A percentile compares a stretch with the other conserved stretches of the same genome.
Evolutionary conservation across 345 rosid genomes (phyloP).

Genomic region (Erysimum cheiranthoides): DNA sequence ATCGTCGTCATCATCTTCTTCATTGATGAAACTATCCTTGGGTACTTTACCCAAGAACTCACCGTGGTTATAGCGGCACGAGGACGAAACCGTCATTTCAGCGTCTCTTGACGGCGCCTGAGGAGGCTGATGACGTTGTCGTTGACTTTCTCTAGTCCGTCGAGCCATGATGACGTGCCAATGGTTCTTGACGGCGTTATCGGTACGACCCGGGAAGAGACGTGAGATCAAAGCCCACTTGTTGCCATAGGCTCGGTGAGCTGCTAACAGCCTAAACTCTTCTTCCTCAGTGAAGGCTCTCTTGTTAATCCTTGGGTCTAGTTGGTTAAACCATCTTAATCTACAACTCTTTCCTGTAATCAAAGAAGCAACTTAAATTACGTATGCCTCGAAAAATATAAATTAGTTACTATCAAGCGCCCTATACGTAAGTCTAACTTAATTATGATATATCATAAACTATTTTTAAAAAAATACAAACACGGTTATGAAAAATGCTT

Average conservation of each 20-base stretch:
- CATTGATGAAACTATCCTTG: constrained; percentile 26
- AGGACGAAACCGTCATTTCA: constrained; percentile 37
- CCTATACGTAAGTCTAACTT: constrained; percentile 17
- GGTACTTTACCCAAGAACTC: constrained; percentile 18
- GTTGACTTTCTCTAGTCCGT: constrained; percentile 66
- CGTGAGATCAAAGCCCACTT: constrained; percentile 99
- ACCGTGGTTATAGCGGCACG: constrained; percentile 15
- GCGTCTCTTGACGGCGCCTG: constrained; percentile 6
- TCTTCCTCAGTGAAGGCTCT: constrained; percentile 90
- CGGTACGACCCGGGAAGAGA: constrained; percentile 95
- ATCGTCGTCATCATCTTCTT: constrained; percentile 22
- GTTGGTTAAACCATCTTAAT: constrained; percentile 97
- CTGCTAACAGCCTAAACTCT: constrained; percentile 83
- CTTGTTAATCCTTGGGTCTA: constrained; percentile 93
- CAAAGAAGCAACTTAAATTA: constrained; percentile 13
- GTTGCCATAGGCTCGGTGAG: constrained; percentile 87
- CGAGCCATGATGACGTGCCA: constrained; percentile 99
- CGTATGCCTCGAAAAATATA: not conserved
- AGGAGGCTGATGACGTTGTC: constrained; percentile 32
- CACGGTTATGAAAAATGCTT: not conserved
- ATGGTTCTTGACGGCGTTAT: constrained; percentile 96
- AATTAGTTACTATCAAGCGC: constrained; percentile 17
- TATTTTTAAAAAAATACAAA: not conserved
- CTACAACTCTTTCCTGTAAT: constrained; percentile 92
- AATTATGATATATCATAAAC: not conserved